A percentile compares a stretch with the other conserved stretches of the same genome.
Conservation (phyloP, 331 rosid genomes). For the Quercus lobata region DNA sequence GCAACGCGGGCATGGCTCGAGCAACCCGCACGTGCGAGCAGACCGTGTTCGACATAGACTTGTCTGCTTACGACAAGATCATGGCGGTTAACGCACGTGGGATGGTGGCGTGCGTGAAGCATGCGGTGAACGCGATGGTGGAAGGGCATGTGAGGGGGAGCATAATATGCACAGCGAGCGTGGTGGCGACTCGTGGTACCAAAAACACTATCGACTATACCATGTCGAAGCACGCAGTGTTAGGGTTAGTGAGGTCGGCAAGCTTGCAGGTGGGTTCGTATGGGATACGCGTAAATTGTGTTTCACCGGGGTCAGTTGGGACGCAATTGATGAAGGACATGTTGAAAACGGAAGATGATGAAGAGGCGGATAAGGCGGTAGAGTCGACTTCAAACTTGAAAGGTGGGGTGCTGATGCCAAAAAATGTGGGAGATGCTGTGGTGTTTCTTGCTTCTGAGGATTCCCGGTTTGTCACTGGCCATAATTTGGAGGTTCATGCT, state of each 20-base stretch:
- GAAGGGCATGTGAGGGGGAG: background rate
- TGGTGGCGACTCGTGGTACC: background rate
- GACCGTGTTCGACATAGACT: no score
- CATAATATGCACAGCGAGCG: slow-evolving; percentile 9
- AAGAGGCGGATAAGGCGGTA: no score
- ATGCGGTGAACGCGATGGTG: background rate
- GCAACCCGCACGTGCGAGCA: no score
- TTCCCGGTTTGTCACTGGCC: slow-evolving; percentile 5
- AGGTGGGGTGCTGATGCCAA: background rate
- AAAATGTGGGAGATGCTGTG: slow-evolving; percentile 14
- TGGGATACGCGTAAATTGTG: slow-evolving; percentile 18
- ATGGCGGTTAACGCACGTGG: background rate
- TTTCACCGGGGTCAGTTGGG: slow-evolving; percentile 14
- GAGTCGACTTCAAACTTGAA: background rate
- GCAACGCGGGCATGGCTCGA: slow-evolving; percentile 8
- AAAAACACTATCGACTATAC: background rate
- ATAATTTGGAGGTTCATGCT: slow-evolving; percentile 3
- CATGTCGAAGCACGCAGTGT: slow-evolving; percentile 21
- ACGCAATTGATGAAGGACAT: background rate
- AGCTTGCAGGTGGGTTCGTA: slow-evolving; percentile 1
- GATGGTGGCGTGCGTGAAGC: slow-evolving; percentile 17
- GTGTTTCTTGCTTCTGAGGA: slow-evolving; percentile 14
- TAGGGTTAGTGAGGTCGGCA: slow-evolving; percentile 24
- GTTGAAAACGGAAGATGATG: no score
- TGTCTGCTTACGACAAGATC: background rate